Conservation (phyloP, 345 rosid species). For the Gossypioides kirkii region DNA sequence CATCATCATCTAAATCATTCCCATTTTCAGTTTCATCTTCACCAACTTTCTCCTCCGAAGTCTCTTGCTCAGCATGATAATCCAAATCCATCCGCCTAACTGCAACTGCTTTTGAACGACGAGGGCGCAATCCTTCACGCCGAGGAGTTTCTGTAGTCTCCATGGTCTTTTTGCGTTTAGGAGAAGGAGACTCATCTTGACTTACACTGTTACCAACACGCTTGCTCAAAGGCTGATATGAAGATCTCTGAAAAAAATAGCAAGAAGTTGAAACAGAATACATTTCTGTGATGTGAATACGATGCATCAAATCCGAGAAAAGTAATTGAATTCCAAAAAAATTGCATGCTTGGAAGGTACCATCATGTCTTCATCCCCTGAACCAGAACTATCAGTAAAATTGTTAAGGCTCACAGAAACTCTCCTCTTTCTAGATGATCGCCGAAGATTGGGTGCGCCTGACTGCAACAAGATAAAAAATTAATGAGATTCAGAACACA, state of each 20-base stretch:
- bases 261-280: background rate
- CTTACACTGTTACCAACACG: constrained; percentile 48
- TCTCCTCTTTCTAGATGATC: constrained; percentile 92
- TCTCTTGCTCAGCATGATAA: constrained; percentile 62
- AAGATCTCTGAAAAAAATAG: constrained; percentile 45
- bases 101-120: constrained; percentile 55
- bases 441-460: constrained; percentile 75
- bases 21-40: constrained; percentile 83
- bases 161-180: constrained; percentile 46
- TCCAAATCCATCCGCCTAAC: constrained; percentile 50
- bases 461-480: constrained; percentile 42
- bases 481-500: constrained; percentile 20
- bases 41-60: constrained; percentile 71
- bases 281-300: background rate
- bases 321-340: background rate
- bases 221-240: constrained; percentile 54
- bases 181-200: constrained; percentile 55
- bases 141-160: constrained; percentile 66
- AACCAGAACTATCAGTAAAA: constrained; percentile 87
- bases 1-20: constrained; percentile 68
- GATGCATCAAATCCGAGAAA: constrained; percentile 1
- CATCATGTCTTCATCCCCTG: constrained; percentile 93
- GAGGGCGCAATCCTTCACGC: constrained; percentile 99
- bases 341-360: constrained; percentile 29
- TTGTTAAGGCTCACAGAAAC: constrained; percentile 70